These are phyloP conservation scores for Vigna reflexopilosa DNA, from an alignment of 306 rosid genomes.

Conservation along the genomic window DNA sequence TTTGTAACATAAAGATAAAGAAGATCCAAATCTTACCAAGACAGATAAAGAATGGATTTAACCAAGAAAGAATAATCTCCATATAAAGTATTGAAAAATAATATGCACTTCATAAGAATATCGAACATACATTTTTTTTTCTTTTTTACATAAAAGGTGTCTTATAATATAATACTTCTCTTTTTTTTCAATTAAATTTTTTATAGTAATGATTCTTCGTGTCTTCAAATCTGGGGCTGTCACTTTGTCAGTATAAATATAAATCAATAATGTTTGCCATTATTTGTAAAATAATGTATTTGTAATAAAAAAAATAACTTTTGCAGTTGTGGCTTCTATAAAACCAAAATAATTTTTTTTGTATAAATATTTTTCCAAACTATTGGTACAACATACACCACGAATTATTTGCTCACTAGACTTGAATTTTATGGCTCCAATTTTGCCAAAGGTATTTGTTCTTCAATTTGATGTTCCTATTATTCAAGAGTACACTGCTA, in stretches of 20 bases:
- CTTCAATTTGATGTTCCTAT: neutral
- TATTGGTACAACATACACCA: neutral
- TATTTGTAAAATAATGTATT: constrained; percentile 5
- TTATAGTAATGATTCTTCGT: neutral
- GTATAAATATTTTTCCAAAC: no score
- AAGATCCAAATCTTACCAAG: constrained; percentile 10
- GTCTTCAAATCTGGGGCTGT: constrained; percentile 15
- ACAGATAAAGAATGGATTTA: no score
- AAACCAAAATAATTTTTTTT: neutral
- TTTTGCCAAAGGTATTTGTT: neutral
- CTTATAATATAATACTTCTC: neutral
- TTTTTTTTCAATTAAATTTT: constrained; percentile 1
- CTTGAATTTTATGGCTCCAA: neutral
- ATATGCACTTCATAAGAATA: constrained; percentile 2
- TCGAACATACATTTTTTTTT: neutral
- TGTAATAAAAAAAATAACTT: neutral
- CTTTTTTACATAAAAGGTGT: neutral
- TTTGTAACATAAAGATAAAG: neutral
- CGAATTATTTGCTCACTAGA: neutral
- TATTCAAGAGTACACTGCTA: neutral
- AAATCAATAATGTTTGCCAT: constrained; percentile 14
- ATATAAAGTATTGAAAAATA: neutral
- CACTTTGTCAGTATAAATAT: neutral
- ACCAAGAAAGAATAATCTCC: neutral
- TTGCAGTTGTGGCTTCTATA: neutral